Percentiles rank a stretch among this genome's conserved stretches.
Conservation (phyloP, 1,284 basidiomycete genomes). For the Cerioporus squamosus region DNA sequence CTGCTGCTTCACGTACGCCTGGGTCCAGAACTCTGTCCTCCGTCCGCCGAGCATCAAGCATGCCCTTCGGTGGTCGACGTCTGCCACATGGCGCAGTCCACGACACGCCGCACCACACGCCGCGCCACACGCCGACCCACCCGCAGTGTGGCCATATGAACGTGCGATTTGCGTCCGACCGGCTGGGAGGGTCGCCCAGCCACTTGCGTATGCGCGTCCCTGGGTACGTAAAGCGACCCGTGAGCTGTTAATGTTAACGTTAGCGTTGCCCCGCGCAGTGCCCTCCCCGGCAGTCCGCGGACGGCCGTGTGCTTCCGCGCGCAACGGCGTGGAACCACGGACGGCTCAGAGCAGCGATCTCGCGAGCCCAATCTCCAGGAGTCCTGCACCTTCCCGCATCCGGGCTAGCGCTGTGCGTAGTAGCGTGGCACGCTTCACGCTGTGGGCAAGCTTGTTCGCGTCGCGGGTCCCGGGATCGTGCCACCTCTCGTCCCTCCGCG, state of each 20-base stretch:
- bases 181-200: neutral
- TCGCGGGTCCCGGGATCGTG: neutral
- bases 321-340: too few species aligned
- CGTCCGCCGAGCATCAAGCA: too few species aligned
- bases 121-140: too few species aligned
- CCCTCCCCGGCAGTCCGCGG: neutral
- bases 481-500: neutral
- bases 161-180: neutral
- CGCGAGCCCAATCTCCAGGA: conserved; percentile 12
- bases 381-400: neutral
- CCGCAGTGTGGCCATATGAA: too few species aligned
- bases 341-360: conserved; percentile 1
- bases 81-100: too few species aligned
- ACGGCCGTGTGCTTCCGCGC: neutral
- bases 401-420: neutral
- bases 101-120: too few species aligned
- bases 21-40: too few species aligned
- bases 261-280: neutral
- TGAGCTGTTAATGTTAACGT: conserved; percentile 4
- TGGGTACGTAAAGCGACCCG: conserved; percentile 3
- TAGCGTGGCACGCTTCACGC: neutral
- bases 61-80: too few species aligned
- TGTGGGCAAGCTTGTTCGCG: neutral
- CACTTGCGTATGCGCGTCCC: conserved; percentile 9
- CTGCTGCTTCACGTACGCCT: neutral